Conservation (phyloP, 805 yeast genomes). For the Blastobotrys parvus region DNA sequence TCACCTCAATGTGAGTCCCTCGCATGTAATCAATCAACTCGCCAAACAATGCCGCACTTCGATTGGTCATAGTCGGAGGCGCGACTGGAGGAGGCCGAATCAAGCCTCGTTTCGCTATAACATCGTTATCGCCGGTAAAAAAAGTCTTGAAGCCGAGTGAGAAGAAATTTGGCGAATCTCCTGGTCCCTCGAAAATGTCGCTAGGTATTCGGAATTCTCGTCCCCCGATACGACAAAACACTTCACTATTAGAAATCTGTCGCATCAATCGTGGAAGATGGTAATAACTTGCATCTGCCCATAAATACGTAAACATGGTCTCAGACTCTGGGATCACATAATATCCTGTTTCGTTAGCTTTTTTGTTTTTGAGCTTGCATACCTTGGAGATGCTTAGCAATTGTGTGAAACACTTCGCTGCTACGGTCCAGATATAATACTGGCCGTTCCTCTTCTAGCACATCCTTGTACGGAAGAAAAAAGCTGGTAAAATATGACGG, state of each 20-base stretch:
- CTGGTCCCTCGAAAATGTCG: conserved; percentile 44
- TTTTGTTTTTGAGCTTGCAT: too few species aligned
- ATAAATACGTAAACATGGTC: conserved; percentile 50
- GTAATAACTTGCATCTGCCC: conserved; percentile 67
- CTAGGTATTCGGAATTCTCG: conserved; percentile 51
- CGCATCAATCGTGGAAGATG: conserved; percentile 49
- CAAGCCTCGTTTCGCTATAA: conserved; percentile 29
- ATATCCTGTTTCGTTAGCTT: too few species aligned
- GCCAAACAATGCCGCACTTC: conserved; percentile 47
- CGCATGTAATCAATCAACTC: conserved; percentile 48
- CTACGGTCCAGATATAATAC: conserved; percentile 64
- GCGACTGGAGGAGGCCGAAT: conserved; percentile 74
- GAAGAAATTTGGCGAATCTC: conserved; percentile 74
- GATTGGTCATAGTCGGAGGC: conserved; percentile 43
- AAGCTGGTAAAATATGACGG: conserved; percentile 82
- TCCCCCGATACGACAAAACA: conserved; percentile 51
- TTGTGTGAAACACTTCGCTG: conserved; percentile 56
- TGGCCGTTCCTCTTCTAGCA: conserved; percentile 29
- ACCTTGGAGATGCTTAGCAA: conserved; percentile 59
- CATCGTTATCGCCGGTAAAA: conserved; percentile 18
- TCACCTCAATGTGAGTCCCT: conserved; percentile 44
- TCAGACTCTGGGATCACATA: conserved; percentile 52
- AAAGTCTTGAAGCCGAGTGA: conserved; percentile 50
- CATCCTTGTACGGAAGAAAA: conserved; percentile 33
- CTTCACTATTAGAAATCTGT: conserved; percentile 45